These are phyloP conservation scores for Pseudophaeomoniella oleicola DNA, from an alignment of 2,329 filamentous ascomycete genomes.

Conservation along the genomic window DNA sequence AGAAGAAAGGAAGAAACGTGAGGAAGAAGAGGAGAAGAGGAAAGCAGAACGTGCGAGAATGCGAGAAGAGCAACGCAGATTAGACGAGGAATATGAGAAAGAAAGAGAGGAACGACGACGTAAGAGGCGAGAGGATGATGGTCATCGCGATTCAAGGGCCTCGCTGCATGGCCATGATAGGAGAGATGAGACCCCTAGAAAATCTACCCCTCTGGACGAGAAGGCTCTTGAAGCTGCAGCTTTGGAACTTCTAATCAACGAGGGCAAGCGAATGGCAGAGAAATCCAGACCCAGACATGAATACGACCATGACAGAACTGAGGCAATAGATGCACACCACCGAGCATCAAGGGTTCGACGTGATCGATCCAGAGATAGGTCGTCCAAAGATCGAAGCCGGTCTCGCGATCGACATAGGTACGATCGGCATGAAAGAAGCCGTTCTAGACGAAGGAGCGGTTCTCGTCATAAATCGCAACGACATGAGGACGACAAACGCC, in stretches of 20 bases:
- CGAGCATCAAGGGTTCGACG: constrained; percentile 9
- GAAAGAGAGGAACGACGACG: constrained; percentile 31
- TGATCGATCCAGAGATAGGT: constrained; percentile 11
- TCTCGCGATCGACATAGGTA: constrained; percentile 8
- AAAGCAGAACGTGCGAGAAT: constrained; percentile 36
- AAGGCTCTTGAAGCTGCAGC: constrained; percentile 42
- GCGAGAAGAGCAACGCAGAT: constrained; percentile 36
- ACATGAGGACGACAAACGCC: constrained; percentile 2
- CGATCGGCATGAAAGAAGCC: background rate
- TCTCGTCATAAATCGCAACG: constrained; percentile 1
- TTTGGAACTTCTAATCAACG: constrained; percentile 36
- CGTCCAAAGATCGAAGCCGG: constrained; percentile 9
- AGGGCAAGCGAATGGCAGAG: constrained; percentile 39
- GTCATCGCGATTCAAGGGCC: constrained; percentile 19
- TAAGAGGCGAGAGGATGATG: constrained; percentile 12
- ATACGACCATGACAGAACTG: constrained; percentile 33
- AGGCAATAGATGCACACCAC: constrained; percentile 24
- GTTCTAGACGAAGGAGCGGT: background rate
- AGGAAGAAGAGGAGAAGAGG: constrained; percentile 30
- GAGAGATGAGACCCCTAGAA: constrained; percentile 18
- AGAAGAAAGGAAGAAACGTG: constrained; percentile 24
- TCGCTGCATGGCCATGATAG: constrained; percentile 17
- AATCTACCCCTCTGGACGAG: constrained; percentile 27
- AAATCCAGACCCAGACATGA: constrained; percentile 35
- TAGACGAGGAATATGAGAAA: constrained; percentile 37